A percentile compares a stretch with the other conserved stretches of the same genome.
Conservation (phyloP, 148 eudicot species). For the Cornus florida region DNA sequence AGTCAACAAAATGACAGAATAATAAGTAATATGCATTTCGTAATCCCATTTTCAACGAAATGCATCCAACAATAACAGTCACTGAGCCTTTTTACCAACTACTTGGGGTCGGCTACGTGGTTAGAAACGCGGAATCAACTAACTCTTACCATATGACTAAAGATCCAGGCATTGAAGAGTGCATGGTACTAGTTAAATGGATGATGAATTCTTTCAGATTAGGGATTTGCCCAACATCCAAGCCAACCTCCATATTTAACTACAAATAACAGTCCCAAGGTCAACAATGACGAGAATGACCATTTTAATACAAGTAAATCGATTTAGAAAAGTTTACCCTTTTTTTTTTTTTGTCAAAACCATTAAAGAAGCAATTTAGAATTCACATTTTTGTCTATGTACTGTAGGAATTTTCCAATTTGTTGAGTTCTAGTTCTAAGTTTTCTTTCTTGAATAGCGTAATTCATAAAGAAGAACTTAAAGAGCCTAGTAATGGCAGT, state of each 20-base stretch:
- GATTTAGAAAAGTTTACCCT: not conserved
- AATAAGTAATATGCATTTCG: not conserved
- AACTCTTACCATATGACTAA: constrained; percentile 19
- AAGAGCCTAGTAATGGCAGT: not conserved
- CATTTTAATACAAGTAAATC: not conserved
- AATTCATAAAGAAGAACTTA: not conserved
- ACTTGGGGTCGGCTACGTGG: too few relatives aligned
- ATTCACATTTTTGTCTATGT: not conserved
- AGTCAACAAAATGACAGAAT: constrained; percentile 10
- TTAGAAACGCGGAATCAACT: not conserved
- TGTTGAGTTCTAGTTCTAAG: not conserved
- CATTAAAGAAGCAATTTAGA: not conserved
- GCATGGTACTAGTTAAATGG: constrained; percentile 80
- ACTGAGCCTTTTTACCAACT: too few relatives aligned
- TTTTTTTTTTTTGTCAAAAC: not conserved
- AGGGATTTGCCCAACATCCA: constrained; percentile 52
- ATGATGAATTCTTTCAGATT: constrained; percentile 71
- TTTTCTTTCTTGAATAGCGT: not conserved
- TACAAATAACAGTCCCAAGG: constrained; percentile 29
- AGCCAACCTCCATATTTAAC: constrained; percentile 82
- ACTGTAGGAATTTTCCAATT: not conserved
- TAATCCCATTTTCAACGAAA: too few relatives aligned
- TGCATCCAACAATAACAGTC: too few relatives aligned
- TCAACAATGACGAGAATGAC: constrained; percentile 11
- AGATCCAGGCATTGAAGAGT: constrained; percentile 56